A percentile compares a stretch with the other conserved stretches of the same genome.
Conservation (phyloP, 2,329 filamentous ascomycete species). For the Coniochaeta pulveracea region DNA sequence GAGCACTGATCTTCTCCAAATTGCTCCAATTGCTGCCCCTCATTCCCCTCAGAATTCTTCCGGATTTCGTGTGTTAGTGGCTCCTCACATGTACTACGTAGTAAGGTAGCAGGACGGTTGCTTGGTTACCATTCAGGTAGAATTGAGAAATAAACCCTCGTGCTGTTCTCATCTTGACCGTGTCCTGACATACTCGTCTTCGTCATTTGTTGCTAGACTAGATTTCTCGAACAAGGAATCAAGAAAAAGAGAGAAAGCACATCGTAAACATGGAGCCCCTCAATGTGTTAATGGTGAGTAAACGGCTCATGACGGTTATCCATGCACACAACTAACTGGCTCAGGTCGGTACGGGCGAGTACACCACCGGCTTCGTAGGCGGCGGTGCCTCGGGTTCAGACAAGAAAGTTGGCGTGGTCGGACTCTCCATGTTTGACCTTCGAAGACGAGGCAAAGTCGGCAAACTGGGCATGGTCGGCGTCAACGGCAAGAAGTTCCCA, state of each 20-base stretch:
- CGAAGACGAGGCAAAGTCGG: constrained; percentile 80
- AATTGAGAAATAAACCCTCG: too few species aligned
- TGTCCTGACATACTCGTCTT: too few species aligned
- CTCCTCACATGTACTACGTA: too few species aligned
- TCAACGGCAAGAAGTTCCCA: constrained; percentile 80
- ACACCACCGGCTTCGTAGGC: constrained; percentile 90
- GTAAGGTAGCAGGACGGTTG: too few species aligned
- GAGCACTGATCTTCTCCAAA: constrained; percentile 5
- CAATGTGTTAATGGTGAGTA: constrained; percentile 56
- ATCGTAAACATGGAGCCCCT: too few species aligned
- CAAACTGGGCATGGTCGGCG: constrained; percentile 79
- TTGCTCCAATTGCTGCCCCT: constrained; percentile 6
- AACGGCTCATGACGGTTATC: not conserved
- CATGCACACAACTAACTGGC: constrained; percentile 7
- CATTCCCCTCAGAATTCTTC: constrained; percentile 3
- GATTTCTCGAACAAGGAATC: too few species aligned
- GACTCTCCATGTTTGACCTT: constrained; percentile 79
- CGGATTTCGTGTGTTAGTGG: not conserved
- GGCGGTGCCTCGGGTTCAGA: constrained; percentile 75
- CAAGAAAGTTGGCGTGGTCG: constrained; percentile 94
- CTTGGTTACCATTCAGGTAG: too few species aligned
- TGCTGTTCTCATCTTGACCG: too few species aligned
- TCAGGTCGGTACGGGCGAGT: constrained; percentile 84
- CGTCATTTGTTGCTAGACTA: too few species aligned
- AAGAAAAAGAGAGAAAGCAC: too few species aligned